Percentiles rank a stretch among this genome's conserved stretches.
Evolutionary conservation across 805 yeast genomes (phyloP).

Genomic region (Debaryomyces hansenii): DNA sequence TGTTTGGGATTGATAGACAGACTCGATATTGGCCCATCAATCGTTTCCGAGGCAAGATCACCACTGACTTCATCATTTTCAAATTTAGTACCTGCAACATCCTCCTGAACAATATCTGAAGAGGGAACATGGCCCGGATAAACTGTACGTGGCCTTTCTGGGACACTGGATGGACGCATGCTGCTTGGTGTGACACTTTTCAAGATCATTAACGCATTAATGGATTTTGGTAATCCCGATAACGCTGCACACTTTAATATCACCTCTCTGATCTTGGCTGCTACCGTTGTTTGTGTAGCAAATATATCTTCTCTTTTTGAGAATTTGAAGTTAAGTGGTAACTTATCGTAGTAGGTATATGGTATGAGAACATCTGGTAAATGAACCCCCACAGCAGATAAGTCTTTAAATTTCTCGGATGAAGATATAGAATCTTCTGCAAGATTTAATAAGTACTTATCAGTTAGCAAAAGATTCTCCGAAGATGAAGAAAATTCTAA

Average conservation of each 20-base stretch:
- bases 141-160: conserved; percentile 29
- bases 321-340: conserved; percentile 38
- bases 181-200: conserved; percentile 63
- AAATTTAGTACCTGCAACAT: conserved; percentile 37
- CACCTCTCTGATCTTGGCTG: conserved; percentile 71
- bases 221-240: conserved; percentile 81
- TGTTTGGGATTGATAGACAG: conserved; percentile 28
- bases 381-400: conserved; percentile 40
- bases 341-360: conserved; percentile 34
- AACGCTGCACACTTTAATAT: conserved; percentile 76
- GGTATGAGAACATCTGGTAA: conserved; percentile 45
- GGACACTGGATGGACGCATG: conserved; percentile 21
- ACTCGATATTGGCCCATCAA: conserved; percentile 41
- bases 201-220: conserved; percentile 70
- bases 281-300: conserved; percentile 32
- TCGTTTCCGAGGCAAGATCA: conserved; percentile 27
- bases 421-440: conserved; percentile 42
- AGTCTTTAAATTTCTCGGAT: conserved; percentile 37
- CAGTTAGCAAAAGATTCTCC: conserved; percentile 30
- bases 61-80: conserved; percentile 18
- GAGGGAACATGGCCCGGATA: conserved; percentile 36
- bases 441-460: conserved; percentile 30
- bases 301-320: conserved; percentile 33
- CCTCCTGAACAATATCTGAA: conserved; percentile 39
- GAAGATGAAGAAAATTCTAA: conserved; percentile 26